Conservation (phyloP, 495 filamentous ascomycete genomes). For the Annulohypoxylon bovei region DNA sequence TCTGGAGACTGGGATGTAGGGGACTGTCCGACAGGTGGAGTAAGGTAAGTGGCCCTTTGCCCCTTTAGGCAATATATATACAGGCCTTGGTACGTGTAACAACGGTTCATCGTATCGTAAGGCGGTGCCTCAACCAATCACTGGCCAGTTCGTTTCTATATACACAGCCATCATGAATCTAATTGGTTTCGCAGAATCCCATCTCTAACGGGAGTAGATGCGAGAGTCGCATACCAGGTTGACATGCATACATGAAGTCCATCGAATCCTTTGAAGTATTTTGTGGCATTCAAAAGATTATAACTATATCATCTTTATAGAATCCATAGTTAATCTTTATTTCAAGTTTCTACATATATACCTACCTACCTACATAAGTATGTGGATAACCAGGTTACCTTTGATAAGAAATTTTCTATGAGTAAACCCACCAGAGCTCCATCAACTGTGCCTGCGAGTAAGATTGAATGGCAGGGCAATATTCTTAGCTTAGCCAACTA, state of each 20-base stretch:
- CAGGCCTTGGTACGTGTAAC: neutral
- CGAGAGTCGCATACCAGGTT: slow-evolving; percentile 15
- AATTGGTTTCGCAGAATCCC: slow-evolving; percentile 22
- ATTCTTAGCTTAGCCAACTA: slow-evolving; percentile 3
- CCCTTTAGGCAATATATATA: slow-evolving; percentile 16
- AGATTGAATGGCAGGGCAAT: slow-evolving; percentile 32
- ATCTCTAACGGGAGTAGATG: slow-evolving; percentile 29
- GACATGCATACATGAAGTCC: neutral
- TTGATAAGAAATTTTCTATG: slow-evolving; percentile 2
- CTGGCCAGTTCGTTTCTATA: slow-evolving; percentile 3
- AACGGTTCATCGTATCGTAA: slow-evolving; percentile 10
- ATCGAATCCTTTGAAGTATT: slow-evolving; percentile 1
- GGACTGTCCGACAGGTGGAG: slow-evolving; percentile 25
- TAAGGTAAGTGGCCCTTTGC: slow-evolving; percentile 7
- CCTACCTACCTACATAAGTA: neutral
- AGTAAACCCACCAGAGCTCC: slow-evolving; percentile 5
- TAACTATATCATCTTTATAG: too few species aligned
- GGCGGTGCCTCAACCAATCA: slow-evolving; percentile 10
- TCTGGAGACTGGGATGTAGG: neutral
- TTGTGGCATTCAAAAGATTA: too few species aligned
- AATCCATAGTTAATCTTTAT: too few species aligned
- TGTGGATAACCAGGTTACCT: neutral
- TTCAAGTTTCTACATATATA: neutral
- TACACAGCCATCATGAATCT: slow-evolving; percentile 9
- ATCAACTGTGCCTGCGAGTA: slow-evolving; percentile 18